Conservation (phyloP, 345 rosid species). For the Arabidopsis suecica region DNA sequence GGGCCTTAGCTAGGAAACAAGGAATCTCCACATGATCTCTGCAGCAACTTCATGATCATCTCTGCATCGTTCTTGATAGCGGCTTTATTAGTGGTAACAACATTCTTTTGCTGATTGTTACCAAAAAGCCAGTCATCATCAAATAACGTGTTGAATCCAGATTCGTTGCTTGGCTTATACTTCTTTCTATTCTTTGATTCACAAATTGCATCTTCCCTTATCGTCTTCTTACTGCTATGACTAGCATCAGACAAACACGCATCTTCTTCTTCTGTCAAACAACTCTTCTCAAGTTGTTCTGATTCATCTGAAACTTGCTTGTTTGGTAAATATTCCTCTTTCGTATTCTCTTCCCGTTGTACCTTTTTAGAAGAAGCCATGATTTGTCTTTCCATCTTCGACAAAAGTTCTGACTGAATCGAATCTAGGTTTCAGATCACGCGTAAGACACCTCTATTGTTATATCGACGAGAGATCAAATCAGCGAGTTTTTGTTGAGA, state of each 20-base stretch:
- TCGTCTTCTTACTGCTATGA: slow-evolving; percentile 50
- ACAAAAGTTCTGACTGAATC: not conserved
- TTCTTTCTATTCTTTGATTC: not conserved
- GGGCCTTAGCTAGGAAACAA: slow-evolving; percentile 45
- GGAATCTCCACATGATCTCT: not conserved
- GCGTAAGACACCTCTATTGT: not conserved
- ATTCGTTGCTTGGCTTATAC: slow-evolving; percentile 19
- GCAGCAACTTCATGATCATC: slow-evolving; percentile 9
- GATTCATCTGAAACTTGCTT: slow-evolving; percentile 37
- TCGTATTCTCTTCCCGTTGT: slow-evolving; percentile 4
- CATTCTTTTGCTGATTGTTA: slow-evolving; percentile 5
- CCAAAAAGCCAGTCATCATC: slow-evolving; percentile 59
- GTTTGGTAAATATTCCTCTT: not conserved
- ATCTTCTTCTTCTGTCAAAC: slow-evolving; percentile 27
- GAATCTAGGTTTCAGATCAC: slow-evolving; percentile 14
- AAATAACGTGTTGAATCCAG: slow-evolving; percentile 34
- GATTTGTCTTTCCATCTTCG: slow-evolving; percentile 28
- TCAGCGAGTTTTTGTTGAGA: not conserved
- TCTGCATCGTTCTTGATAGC: slow-evolving; percentile 19
- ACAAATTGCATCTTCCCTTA: slow-evolving; percentile 10
- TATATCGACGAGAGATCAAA: not conserved
- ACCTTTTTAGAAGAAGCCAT: slow-evolving; percentile 8
- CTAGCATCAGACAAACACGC: slow-evolving; percentile 44
- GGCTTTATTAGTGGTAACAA: not conserved
- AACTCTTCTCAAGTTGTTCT: slow-evolving; percentile 19